Evolutionary conservation across 805 yeast species (phyloP).

Genomic region (Yamadazyma paraphyllophila): DNA sequence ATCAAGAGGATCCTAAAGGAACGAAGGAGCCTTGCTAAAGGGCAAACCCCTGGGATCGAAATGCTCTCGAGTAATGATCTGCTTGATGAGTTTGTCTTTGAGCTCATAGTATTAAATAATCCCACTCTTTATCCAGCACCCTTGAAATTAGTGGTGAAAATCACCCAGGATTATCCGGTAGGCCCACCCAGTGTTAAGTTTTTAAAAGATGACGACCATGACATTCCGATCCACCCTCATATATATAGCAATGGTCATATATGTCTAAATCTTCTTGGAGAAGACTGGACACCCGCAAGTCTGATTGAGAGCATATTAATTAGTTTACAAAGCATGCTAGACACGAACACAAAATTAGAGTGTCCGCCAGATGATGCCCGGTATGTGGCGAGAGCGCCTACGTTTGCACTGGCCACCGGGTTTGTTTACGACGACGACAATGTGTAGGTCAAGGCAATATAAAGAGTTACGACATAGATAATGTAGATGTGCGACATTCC

Average conservation of each 20-base stretch:
- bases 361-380: slow-evolving; percentile 57
- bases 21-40: slow-evolving; percentile 15
- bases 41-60: slow-evolving; percentile 23
- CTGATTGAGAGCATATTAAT: slow-evolving; percentile 47
- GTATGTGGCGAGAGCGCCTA: slow-evolving; percentile 54
- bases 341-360: slow-evolving; percentile 43
- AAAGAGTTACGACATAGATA: background rate
- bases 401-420: slow-evolving; percentile 48
- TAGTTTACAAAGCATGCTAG: slow-evolving; percentile 65
- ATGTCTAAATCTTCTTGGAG: slow-evolving; percentile 65
- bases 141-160: slow-evolving; percentile 41
- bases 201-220: slow-evolving; percentile 11
- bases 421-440: slow-evolving; percentile 64
- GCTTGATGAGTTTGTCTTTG: slow-evolving; percentile 22
- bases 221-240: slow-evolving; percentile 71
- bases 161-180: slow-evolving; percentile 53
- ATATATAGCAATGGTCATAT: slow-evolving; percentile 75
- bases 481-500: background rate
- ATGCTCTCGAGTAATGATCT: slow-evolving; percentile 19
- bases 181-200: slow-evolving; percentile 58
- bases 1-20: slow-evolving; percentile 30
- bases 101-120: slow-evolving; percentile 16
- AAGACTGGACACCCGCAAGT: slow-evolving; percentile 67
- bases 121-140: slow-evolving; percentile 17
- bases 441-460: slow-evolving; percentile 19